phyloP scores from a whole-genome alignment of 1,139 yeast genomes.

The Kodamaea sp. region DNA sequence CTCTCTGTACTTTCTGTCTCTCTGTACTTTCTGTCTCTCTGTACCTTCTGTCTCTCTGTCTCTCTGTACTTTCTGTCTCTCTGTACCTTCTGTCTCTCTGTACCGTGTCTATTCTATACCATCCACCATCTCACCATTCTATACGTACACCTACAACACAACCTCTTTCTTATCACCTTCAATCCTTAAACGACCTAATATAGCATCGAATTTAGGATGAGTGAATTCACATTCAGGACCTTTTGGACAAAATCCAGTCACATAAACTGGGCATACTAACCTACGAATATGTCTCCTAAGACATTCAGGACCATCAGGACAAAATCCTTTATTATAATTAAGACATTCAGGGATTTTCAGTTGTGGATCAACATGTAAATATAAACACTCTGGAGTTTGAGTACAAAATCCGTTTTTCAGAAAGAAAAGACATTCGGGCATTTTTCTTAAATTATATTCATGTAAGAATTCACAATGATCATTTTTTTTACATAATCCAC shows the following conservation, averaged over 20 bases:
- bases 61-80: too few relatives aligned
- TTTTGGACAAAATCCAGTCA: slow-evolving; percentile 91
- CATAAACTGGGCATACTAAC: slow-evolving; percentile 73
- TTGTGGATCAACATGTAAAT: slow-evolving; percentile 87
- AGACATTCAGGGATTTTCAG: slow-evolving; percentile 84
- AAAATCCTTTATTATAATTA: slow-evolving; percentile 82
- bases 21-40: too few relatives aligned
- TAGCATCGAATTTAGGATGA: slow-evolving; percentile 56
- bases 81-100: too few relatives aligned
- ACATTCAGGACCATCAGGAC: slow-evolving; percentile 90
- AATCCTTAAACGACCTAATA: slow-evolving; percentile 45
- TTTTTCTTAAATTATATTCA: slow-evolving; percentile 87
- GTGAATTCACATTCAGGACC: slow-evolving; percentile 57
- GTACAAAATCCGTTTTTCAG: slow-evolving; percentile 89
- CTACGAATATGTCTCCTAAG: slow-evolving; percentile 76
- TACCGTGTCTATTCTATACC: too few relatives aligned
- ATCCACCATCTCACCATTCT: too few relatives aligned
- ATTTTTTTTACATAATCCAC: slow-evolving; percentile 95
- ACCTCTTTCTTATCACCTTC: slow-evolving; percentile 36
- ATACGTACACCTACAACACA: not conserved
- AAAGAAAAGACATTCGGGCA: slow-evolving; percentile 95
- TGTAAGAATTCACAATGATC: slow-evolving; percentile 95
- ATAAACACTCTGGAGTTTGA: slow-evolving; percentile 91
- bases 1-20: too few relatives aligned
- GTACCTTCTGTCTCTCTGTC: too few relatives aligned